Percentiles rank a stretch among this genome's conserved stretches.
These are phyloP conservation scores for Penicillium paneum DNA, from an alignment of 2,329 filamentous ascomycete genomes.

Conservation along the genomic window DNA sequence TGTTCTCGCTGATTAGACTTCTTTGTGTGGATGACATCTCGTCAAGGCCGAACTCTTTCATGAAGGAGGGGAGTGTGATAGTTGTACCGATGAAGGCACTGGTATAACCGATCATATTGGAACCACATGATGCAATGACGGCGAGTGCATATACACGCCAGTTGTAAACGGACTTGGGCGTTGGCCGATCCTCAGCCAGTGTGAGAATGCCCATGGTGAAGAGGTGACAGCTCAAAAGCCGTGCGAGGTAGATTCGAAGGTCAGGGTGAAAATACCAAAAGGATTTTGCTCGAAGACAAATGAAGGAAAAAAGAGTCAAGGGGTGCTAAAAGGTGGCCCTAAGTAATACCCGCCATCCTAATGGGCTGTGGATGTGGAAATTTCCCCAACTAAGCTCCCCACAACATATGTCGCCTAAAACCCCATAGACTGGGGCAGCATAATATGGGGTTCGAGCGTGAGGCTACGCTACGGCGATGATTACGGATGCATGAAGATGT, in stretches of 20 bases:
- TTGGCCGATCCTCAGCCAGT: slow-evolving; percentile 48
- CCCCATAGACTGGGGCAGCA: slow-evolving; percentile 29
- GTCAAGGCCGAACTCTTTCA: slow-evolving; percentile 62
- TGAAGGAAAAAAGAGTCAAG: slow-evolving; percentile 4
- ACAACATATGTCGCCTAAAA: slow-evolving; percentile 24
- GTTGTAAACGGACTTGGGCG: slow-evolving; percentile 57
- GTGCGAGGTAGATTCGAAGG: background rate
- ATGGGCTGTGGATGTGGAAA: slow-evolving; percentile 19
- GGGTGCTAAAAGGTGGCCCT: slow-evolving; percentile 14
- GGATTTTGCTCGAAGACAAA: slow-evolving; percentile 5
- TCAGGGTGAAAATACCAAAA: background rate
- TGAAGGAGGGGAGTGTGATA: slow-evolving; percentile 66
- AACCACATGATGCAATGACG: slow-evolving; percentile 54
- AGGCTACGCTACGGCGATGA: slow-evolving; percentile 19
- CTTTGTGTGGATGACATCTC: slow-evolving; percentile 48
- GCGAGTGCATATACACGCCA: slow-evolving; percentile 57
- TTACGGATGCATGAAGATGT: slow-evolving; percentile 14
- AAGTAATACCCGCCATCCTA: slow-evolving; percentile 19
- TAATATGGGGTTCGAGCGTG: slow-evolving; percentile 26
- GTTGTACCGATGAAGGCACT: slow-evolving; percentile 77
- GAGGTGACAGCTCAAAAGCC: slow-evolving; percentile 8
- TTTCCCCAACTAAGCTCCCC: slow-evolving; percentile 26
- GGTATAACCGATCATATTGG: slow-evolving; percentile 61
- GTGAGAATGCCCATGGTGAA: slow-evolving; percentile 34
- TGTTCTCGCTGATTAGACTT: slow-evolving; percentile 65